phyloP scores from a whole-genome alignment of 2,329 filamentous ascomycete species.

The Aspergillus arachidicola region DNA sequence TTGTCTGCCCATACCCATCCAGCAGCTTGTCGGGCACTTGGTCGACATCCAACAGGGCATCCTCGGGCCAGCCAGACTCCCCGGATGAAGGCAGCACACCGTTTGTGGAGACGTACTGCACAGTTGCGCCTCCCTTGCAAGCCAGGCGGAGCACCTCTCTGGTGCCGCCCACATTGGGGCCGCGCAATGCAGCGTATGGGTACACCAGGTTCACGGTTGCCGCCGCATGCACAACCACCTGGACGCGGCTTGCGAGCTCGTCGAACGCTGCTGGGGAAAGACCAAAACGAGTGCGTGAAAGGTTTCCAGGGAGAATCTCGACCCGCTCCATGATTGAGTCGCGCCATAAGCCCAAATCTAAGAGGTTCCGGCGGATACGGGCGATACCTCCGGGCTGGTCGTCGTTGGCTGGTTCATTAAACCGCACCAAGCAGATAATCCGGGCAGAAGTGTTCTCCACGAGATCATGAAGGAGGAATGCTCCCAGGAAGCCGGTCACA shows the following conservation, averaged over 20 bases:
- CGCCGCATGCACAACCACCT: conserved; percentile 76
- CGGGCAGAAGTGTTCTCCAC: conserved; percentile 69
- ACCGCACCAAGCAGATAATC: conserved; percentile 74
- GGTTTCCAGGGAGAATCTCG: conserved; percentile 72
- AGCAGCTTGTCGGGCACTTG: conserved; percentile 69
- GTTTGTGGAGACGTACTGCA: conserved; percentile 80
- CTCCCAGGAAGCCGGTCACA: conserved; percentile 74
- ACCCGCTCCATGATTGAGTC: conserved; percentile 78
- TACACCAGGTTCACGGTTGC: conserved; percentile 82
- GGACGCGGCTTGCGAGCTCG: conserved; percentile 63
- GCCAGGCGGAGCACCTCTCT: conserved; percentile 73
- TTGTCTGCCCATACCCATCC: conserved; percentile 78
- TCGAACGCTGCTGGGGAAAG: conserved; percentile 67
- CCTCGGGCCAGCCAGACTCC: conserved; percentile 70
- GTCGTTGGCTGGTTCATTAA: conserved; percentile 66
- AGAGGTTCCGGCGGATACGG: conserved; percentile 71
- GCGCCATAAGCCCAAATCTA: conserved; percentile 77
- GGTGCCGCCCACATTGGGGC: conserved; percentile 78
- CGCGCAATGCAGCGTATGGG: conserved; percentile 74
- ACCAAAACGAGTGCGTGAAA: conserved; percentile 69
- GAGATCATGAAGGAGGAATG: conserved; percentile 71
- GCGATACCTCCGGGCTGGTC: conserved; percentile 69
- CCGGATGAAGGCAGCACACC: conserved; percentile 71
- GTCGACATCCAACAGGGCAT: conserved; percentile 66
- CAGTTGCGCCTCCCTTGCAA: conserved; percentile 66